Base-by-base conservation (phyloP, 1,139 yeast species). In the Citeromyces siamensis region DNA sequence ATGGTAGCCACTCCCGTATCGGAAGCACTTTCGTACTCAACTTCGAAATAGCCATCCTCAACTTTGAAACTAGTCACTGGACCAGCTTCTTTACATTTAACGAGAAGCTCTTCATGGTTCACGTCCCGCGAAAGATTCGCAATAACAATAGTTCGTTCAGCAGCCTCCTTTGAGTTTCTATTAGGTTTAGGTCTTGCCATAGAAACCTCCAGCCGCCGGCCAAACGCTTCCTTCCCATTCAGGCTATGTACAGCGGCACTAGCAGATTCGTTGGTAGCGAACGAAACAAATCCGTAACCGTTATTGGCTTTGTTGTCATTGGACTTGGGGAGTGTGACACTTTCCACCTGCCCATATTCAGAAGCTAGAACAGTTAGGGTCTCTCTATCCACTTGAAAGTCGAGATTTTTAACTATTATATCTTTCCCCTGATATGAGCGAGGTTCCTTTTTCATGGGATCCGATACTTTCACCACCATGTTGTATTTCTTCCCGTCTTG, bases 1-100 rank as follows among this genome's bases (percentile, higher is more conserved):
- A 81, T 51, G 0, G 65, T 56, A 0, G 81, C 81, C 38, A 56
- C 65, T 0, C 93, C 90, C 3, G 82, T 71, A 39, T 66, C 68
- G 7, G 57, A 51, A 0, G 63, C 60, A 4, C 53, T 55, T 18
- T 50, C 55, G 46, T 72, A 76, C 44, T 73, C 73, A 2, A 81
- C 62, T 12, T 73, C 48, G 0, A 81, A 84, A 2, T 70, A 71
- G 3, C 56, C 53, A n/a, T 53, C 48, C 22, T 64, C 68, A 0
- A 81, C 70, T 32, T 63, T 64, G 16, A 76, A 50, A 13, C 65
- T 59, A 1, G 49, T 42, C 0, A 71, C 58, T 1, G 59, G 51
- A 0, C 71, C 72, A 20, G 62, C 53, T 1, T 54, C 53, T 4
- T 46, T 45, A 6, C 73, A 46, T 32, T 60, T 51, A 2, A 49